Evolutionary conservation across 352 stramenopile genomes (phyloP), one percentile per base, ranked within the genome.

Genomic region (Poterioochromonas sp.): DNA sequence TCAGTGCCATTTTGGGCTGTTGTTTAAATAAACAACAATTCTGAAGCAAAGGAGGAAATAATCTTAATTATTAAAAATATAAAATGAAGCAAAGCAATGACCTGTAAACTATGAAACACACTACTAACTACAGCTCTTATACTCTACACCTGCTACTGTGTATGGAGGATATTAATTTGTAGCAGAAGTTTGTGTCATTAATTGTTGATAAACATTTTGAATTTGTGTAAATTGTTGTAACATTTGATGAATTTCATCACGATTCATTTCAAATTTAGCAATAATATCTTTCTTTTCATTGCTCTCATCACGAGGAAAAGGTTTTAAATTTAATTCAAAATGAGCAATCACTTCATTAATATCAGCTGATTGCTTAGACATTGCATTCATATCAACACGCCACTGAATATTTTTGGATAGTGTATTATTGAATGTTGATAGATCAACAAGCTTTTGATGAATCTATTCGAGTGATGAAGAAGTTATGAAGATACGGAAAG

Each of bases 331-430:
- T 15, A 68, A 26, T 37, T 68, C 58, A 26, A 68, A 68, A 39
- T 32, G 26, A 18, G 63, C 63, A 29, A 73, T 29, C 8, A 29
- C 2, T 29, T 40, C 63, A 47, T 73, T 73, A 15, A 73, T 22
- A 8, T 73, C 63, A 73, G 63, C 3, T 12, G 37, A 12, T 35
- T 15, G 3, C 37, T 73, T 73, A 15, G 63, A 73, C 8, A 47
- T 8, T 32, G 35, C 63, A 15, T 73, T 73, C 63, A 73, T 73
- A 49, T 73, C 63, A 12, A 73, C 63, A 41, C 63, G 29, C 63
- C 63, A 73, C 11, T 8, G 40, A 73, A 73, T 3, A 32, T 29
- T 40, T 12, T 73, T 29, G n/a, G n/a, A n/a, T 49, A 73, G n/a
- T 26, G 2, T 40, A 49, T 73, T 40, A 49, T 73, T 73, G 11